Evolutionary conservation across 345 rosid species (phyloP).

Genomic region (Eutrema heterophyllum): DNA sequence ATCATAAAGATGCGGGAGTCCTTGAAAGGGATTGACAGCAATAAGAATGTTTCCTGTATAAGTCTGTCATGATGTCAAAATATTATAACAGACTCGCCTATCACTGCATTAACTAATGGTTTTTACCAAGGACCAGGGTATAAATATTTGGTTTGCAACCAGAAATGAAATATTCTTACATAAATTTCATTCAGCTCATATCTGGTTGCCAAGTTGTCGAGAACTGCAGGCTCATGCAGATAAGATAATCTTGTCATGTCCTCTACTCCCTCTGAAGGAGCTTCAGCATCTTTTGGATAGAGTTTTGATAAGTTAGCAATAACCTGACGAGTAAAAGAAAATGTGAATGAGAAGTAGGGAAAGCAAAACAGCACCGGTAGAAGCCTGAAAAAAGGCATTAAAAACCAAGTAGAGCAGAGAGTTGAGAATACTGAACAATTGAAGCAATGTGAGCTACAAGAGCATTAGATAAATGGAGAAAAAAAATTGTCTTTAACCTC

Average conservation of each 20-base stretch:
- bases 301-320: constrained; percentile 47
- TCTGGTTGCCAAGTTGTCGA: constrained; percentile 64
- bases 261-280: constrained; percentile 68
- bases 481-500: constrained; percentile 35
- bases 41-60: constrained; percentile 86
- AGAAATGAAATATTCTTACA: constrained; percentile 42
- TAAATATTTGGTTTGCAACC: constrained; percentile 14
- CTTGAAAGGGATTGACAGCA: constrained; percentile 91
- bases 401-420: neutral
- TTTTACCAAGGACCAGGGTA: constrained; percentile 21
- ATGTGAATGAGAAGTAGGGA: neutral
- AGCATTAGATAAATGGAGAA: neutral
- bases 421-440: neutral
- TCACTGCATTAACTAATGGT: constrained; percentile 22
- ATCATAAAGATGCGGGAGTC: constrained; percentile 55
- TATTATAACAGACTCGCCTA: constrained; percentile 34
- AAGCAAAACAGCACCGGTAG: constrained; percentile 10
- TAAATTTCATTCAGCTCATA: constrained; percentile 60
- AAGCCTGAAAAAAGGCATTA: neutral
- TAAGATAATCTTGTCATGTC: constrained; percentile 88
- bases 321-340: constrained; percentile 39
- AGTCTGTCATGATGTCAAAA: constrained; percentile 66
- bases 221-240: constrained; percentile 83
- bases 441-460: neutral
- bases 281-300: constrained; percentile 58